Evolutionary conservation across 257 asterid genomes (phyloP).

Genomic region (Knoxia roxburghii): DNA sequence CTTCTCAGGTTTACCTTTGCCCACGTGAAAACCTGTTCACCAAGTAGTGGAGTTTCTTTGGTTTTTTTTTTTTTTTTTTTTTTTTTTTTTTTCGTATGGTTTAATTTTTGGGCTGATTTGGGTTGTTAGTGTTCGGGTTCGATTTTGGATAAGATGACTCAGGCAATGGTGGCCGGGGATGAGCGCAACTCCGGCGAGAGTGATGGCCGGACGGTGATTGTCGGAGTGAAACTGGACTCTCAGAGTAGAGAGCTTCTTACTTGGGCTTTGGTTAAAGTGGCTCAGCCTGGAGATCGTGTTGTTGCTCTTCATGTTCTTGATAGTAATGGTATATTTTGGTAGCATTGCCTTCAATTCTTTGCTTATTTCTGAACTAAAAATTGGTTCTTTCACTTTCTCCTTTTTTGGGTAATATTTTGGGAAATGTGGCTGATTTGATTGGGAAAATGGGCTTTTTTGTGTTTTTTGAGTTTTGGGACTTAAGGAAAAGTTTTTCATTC

Average conservation of each 20-base stretch:
- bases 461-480: not conserved
- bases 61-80: too few relatives aligned
- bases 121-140: not conserved
- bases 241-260: conserved; percentile 79
- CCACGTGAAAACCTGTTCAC: conserved; percentile 3
- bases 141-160: conserved; percentile 11
- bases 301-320: conserved; percentile 84
- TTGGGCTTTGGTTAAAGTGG: conserved; percentile 94
- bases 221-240: conserved; percentile 77
- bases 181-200: conserved; percentile 8
- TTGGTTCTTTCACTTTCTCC: not conserved
- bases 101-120: not conserved
- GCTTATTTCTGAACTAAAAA: not conserved
- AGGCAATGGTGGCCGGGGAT: conserved; percentile 8
- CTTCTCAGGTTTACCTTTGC: conserved; percentile 8
- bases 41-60: not conserved
- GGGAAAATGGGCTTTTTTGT: conserved; percentile 2
- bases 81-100: not conserved
- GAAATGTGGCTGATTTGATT: not conserved
- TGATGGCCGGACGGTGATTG: conserved; percentile 64
- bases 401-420: not conserved
- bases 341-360: not conserved
- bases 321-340: conserved; percentile 43
- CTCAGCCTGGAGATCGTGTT: conserved; percentile 86
- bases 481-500: not conserved